These are phyloP conservation scores for Stachybotrys chartarum DNA, from an alignment of 2,329 filamentous ascomycete species.

Conservation along the genomic window DNA sequence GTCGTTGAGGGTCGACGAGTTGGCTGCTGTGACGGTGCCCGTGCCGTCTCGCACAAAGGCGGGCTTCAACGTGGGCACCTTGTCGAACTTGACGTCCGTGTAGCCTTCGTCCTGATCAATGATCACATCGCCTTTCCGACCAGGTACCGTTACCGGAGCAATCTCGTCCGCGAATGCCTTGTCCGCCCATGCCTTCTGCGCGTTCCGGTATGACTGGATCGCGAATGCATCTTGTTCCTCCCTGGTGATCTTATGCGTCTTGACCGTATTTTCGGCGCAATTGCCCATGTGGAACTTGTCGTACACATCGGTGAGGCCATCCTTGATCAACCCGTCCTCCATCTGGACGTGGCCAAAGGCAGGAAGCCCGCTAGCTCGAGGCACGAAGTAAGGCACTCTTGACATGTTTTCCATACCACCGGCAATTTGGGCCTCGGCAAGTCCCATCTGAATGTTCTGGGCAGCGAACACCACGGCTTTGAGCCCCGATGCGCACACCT, in stretches of 20 bases:
- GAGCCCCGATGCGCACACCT: conserved; percentile 92
- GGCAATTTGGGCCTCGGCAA: conserved; percentile 81
- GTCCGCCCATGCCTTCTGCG: conserved; percentile 81
- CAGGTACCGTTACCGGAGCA: conserved; percentile 76
- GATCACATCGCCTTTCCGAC: conserved; percentile 74
- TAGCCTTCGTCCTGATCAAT: conserved; percentile 85
- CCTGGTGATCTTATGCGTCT: conserved; percentile 72
- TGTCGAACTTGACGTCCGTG: conserved; percentile 78
- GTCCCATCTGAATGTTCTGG: conserved; percentile 88
- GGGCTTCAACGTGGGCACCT: conserved; percentile 79
- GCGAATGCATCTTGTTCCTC: conserved; percentile 90
- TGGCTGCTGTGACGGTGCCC: conserved; percentile 89
- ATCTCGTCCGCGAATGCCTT: conserved; percentile 86
- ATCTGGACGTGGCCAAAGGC: conserved; percentile 82
- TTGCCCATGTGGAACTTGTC: conserved; percentile 97
- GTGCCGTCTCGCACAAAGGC: conserved; percentile 82
- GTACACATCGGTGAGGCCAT: conserved; percentile 94
- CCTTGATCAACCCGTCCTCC: conserved; percentile 89
- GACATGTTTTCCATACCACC: conserved; percentile 99
- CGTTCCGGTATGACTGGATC: conserved; percentile 80
- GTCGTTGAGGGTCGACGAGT: conserved; percentile 90
- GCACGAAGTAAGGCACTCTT: conserved; percentile 82
- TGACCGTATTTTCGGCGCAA: conserved; percentile 90
- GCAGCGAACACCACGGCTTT: conserved; percentile 89
- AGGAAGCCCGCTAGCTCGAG: conserved; percentile 72